phyloP scores from a whole-genome alignment of 2,329 filamentous ascomycete genomes.

The Teratosphaeria pseudoeucalypti region DNA sequence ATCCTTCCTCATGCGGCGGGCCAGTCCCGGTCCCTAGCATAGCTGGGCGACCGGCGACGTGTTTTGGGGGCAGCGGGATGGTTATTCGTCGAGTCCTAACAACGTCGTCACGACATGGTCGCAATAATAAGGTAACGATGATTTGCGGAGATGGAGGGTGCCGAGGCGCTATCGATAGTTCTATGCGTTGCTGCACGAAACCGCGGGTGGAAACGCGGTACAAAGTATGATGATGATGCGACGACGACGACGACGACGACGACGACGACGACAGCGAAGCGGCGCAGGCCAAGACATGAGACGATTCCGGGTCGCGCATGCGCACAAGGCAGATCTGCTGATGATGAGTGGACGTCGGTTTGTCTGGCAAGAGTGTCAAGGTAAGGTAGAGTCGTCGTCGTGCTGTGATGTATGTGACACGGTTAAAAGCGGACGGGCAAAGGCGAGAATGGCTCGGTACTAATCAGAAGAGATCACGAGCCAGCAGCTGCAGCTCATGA shows the following conservation, averaged over 20 bases:
- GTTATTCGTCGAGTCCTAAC: not conserved
- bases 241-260: not conserved
- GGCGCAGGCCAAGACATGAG: not conserved
- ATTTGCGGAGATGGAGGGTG: constrained; percentile 4
- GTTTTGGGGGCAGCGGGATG: constrained; percentile 1
- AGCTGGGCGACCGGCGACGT: constrained; percentile 9
- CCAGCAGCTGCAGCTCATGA: not conserved
- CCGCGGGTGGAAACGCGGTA: not conserved
- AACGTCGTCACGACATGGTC: constrained; percentile 8
- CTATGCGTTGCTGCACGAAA: not conserved
- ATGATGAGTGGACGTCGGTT: not conserved
- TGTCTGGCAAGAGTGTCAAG: not conserved
- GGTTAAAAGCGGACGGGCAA: not conserved
- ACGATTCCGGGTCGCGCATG: not conserved
- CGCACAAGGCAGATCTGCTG: not conserved
- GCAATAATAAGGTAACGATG: not conserved
- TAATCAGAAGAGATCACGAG: not conserved
- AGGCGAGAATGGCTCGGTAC: not conserved
- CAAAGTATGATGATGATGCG: not conserved
- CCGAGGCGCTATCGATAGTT: not conserved
- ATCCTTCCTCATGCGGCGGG: constrained; percentile 12
- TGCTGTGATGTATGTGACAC: not conserved
- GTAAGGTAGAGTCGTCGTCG: too few relatives aligned
- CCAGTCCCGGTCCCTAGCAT: constrained; percentile 16
- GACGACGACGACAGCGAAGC: not conserved